Conservation (phyloP, 2,329 filamentous ascomycete genomes). For the Escovopsis weberi region DNA sequence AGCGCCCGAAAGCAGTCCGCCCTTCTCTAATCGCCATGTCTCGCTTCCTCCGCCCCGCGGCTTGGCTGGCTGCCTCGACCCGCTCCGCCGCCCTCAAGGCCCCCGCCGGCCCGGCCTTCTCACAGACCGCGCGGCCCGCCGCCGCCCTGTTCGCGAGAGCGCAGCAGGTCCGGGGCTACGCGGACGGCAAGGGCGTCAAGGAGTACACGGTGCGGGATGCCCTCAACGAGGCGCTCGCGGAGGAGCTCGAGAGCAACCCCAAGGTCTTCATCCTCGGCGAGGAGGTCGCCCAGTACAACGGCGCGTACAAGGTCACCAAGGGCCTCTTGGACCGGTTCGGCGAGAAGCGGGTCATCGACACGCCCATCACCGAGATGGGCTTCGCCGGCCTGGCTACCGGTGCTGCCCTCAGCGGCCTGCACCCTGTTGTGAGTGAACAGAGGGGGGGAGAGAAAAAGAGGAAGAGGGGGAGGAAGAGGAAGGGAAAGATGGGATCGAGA, state of each 20-base stretch:
- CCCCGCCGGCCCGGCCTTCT: conserved; percentile 20
- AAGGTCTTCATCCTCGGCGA: conserved; percentile 96
- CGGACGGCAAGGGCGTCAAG: conserved; percentile 51
- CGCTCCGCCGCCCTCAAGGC: conserved; percentile 21
- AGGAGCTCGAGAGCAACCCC: conserved; percentile 86
- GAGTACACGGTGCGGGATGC: conserved; percentile 96
- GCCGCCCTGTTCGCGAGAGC: conserved; percentile 20
- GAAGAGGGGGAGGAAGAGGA: too few relatives aligned
- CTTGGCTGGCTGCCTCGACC: conserved; percentile 31
- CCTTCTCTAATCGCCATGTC: conserved; percentile 25
- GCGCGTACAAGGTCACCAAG: conserved; percentile 99
- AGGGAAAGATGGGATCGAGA: neutral
- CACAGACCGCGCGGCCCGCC: conserved; percentile 22
- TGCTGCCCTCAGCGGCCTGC: conserved; percentile 83
- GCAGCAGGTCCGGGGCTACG: conserved; percentile 33
- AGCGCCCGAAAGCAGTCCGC: neutral
- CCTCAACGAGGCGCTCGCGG: conserved; percentile 91
- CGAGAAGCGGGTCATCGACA: conserved; percentile 94
- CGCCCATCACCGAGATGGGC: conserved; percentile 93
- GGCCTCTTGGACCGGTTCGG: conserved; percentile 94
- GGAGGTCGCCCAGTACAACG: conserved; percentile 99
- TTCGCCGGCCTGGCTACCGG: conserved; percentile 90
- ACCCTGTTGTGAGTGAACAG: conserved; percentile 63
- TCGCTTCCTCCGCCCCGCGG: conserved; percentile 36
- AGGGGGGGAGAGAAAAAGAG: neutral